phyloP scores from a whole-genome alignment of 345 rosid genomes.

The Laguncularia racemosa region DNA sequence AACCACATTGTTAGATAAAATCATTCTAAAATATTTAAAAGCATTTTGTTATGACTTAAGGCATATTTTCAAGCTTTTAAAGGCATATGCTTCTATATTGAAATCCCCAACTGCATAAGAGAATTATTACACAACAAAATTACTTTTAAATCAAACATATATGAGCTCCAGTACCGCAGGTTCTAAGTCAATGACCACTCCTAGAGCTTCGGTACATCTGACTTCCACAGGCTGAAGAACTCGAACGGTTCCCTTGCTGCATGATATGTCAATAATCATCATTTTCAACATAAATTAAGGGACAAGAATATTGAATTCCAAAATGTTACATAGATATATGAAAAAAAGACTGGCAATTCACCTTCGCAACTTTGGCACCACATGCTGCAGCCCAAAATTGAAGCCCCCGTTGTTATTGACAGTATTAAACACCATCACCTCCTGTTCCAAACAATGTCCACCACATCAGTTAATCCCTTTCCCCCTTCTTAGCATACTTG shows the following conservation, averaged over 20 bases:
- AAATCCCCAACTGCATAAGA: background rate
- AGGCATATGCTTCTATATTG: too few relatives aligned
- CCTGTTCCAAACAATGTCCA: conserved; percentile 95
- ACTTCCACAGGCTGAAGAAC: conserved; percentile 99
- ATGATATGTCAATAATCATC: conserved; percentile 4
- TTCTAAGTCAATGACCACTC: conserved; percentile 67
- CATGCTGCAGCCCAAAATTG: conserved; percentile 93
- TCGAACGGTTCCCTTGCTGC: conserved; percentile 95
- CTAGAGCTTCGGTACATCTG: conserved; percentile 81
- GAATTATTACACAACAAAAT: background rate
- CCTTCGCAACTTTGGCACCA: conserved; percentile 98
- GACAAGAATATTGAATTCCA: background rate
- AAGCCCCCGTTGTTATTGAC: conserved; percentile 94
- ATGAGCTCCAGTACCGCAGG: too few relatives aligned
- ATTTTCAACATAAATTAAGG: background rate
- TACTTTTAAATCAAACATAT: background rate
- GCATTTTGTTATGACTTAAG: too few relatives aligned
- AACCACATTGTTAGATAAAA: background rate
- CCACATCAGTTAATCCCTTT: conserved; percentile 62
- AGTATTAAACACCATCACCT: conserved; percentile 93
- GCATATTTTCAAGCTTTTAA: too few relatives aligned
- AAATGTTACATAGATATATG: background rate
- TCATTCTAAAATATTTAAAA: too few relatives aligned
- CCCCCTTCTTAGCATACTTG: conserved; percentile 66
- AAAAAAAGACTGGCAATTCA: conserved; percentile 4